Percentiles rank a stretch among this genome's conserved stretches.
Evolutionary conservation across 1,139 yeast genomes (phyloP).

Genomic region (Hanseniaspora uvarum): DNA sequence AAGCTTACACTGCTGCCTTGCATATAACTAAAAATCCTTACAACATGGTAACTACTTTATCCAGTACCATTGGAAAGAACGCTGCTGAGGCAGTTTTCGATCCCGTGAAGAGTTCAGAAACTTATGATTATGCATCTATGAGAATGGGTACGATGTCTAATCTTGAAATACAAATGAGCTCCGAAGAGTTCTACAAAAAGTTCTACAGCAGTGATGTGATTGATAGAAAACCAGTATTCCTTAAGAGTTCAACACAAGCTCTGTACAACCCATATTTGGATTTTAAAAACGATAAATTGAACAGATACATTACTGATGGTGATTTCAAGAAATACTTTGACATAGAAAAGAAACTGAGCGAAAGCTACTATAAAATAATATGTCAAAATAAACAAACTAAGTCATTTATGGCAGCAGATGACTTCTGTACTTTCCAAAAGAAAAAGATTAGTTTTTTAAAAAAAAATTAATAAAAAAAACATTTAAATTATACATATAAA

Average conservation of each 20-base stretch:
- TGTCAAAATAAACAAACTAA: not conserved
- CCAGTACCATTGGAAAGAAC: not conserved
- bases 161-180: slow-evolving; percentile 1
- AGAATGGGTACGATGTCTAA: slow-evolving; percentile 6
- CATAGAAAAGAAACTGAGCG: not conserved
- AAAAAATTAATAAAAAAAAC: slow-evolving; percentile 3
- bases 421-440: not conserved
- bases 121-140: not conserved
- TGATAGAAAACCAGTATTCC: not conserved
- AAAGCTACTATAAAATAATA: not conserved
- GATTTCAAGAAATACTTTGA: not conserved
- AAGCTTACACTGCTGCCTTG: slow-evolving; percentile 7
- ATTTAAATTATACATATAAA: slow-evolving; percentile 53
- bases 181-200: not conserved
- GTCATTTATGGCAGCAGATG: not conserved
- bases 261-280: slow-evolving; percentile 2
- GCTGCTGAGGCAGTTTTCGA: slow-evolving; percentile 21
- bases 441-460: not conserved
- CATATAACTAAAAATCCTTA: slow-evolving; percentile 1
- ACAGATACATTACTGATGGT: not conserved
- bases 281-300: not conserved
- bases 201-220: not conserved
- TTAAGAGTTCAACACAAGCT: not conserved
- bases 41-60: not conserved
- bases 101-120: slow-evolving; percentile 27